A percentile compares a stretch with the other conserved stretches of the same genome.
phyloP scores from a whole-genome alignment of 257 asterid genomes.

The Sherardia arvensis region DNA sequence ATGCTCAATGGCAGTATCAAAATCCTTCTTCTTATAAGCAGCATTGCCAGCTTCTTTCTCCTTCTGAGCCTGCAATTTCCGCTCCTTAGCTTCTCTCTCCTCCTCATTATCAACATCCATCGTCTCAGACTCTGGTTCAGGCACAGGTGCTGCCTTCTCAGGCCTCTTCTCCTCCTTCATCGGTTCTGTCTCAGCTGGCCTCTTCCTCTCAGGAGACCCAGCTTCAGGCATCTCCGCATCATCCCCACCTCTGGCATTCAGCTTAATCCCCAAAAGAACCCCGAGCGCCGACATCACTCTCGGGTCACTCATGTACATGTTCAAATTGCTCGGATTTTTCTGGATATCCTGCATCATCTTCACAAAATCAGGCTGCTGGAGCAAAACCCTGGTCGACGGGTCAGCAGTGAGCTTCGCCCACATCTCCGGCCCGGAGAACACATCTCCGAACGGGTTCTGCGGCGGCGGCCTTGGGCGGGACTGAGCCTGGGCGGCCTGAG shows the following conservation, averaged over 20 bases:
- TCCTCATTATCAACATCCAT: constrained; percentile 44
- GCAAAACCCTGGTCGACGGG: constrained; percentile 45
- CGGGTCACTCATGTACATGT: constrained; percentile 63
- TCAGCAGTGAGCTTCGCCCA: constrained; percentile 74
- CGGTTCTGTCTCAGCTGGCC: constrained; percentile 36
- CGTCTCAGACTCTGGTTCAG: constrained; percentile 39
- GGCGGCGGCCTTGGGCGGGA: constrained; percentile 24
- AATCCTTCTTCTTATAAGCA: constrained; percentile 87
- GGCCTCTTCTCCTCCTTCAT: constrained; percentile 47
- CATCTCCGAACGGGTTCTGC: constrained; percentile 63
- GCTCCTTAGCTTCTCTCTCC: constrained; percentile 48
- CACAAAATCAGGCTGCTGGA: constrained; percentile 77
- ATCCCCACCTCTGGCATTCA: constrained; percentile 46
- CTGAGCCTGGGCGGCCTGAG: constrained; percentile 37
- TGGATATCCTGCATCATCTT: constrained; percentile 84
- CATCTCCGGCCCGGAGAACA: constrained; percentile 82
- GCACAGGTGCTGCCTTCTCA: constrained; percentile 18
- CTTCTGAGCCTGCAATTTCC: constrained; percentile 50
- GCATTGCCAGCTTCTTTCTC: constrained; percentile 90
- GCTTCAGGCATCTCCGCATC: constrained; percentile 37
- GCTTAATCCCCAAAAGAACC: constrained; percentile 53
- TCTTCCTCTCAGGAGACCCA: constrained; percentile 38
- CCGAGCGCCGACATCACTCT: constrained; percentile 88
- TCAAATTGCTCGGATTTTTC: constrained; percentile 58
- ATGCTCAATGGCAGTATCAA: constrained; percentile 69